Percentiles rank a stretch among this genome's conserved stretches.
Conservation (phyloP, 2,329 filamentous ascomycete genomes). For the Alternaria conjuncta region DNA sequence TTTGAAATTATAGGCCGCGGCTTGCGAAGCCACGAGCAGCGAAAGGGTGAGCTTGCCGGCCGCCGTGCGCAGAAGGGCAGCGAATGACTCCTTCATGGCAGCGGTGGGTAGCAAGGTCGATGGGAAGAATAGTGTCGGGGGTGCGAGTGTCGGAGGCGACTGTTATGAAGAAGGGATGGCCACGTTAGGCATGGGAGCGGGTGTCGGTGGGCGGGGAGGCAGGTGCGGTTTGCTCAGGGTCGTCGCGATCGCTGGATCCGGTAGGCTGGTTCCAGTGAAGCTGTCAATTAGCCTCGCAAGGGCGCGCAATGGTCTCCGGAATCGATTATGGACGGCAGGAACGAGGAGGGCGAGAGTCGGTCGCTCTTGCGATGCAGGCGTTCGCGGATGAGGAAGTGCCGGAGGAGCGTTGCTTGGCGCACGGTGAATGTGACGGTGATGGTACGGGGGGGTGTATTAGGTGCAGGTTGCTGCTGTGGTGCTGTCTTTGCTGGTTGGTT, state of each 20-base stretch:
- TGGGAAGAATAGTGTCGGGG: constrained; percentile 29
- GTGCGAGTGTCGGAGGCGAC: constrained; percentile 7
- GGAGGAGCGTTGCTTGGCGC: constrained; percentile 27
- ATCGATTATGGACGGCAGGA: not conserved
- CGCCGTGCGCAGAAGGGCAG: constrained; percentile 47
- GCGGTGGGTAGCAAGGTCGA: constrained; percentile 27
- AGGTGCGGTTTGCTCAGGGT: constrained; percentile 10
- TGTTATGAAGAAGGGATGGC: constrained; percentile 20
- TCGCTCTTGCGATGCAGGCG: constrained; percentile 24
- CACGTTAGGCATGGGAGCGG: constrained; percentile 24
- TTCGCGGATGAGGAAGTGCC: constrained; percentile 27
- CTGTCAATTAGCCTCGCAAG: constrained; percentile 2
- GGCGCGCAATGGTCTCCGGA: constrained; percentile 1
- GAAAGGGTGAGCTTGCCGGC: constrained; percentile 47
- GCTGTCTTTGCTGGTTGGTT: constrained; percentile 14
- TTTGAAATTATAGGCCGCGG: constrained; percentile 59
- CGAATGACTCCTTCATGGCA: constrained; percentile 47
- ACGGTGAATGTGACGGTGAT: constrained; percentile 10
- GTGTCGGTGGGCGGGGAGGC: constrained; percentile 4
- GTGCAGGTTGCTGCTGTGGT: constrained; percentile 10
- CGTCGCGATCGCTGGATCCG: constrained; percentile 12
- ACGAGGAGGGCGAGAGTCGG: constrained; percentile 1
- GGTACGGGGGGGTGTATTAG: constrained; percentile 17
- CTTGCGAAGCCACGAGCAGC: constrained; percentile 38
- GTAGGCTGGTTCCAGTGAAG: constrained; percentile 4